phyloP scores from a whole-genome alignment of 192 early-diverging fungal species.

The Gigaspora rosea region DNA sequence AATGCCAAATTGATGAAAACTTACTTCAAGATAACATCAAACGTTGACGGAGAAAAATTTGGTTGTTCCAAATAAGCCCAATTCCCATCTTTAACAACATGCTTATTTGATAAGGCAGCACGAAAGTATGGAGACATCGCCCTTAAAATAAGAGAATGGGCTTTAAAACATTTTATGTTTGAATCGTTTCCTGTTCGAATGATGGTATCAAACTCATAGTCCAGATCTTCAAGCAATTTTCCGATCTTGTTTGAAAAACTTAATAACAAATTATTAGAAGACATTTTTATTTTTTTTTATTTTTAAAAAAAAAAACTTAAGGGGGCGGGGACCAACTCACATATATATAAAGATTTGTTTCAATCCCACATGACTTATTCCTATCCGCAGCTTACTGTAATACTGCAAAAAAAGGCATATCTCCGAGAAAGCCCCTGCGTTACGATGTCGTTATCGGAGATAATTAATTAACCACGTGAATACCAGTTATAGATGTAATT shows the following conservation, averaged over 20 bases:
- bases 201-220: slow-evolving; percentile 15
- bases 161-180: slow-evolving; percentile 3
- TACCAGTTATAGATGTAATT: too few relatives aligned
- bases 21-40: slow-evolving; percentile 21
- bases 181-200: neutral
- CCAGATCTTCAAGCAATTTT: neutral
- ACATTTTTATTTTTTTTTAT: neutral
- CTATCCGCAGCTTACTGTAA: too few relatives aligned
- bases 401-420: too few relatives aligned
- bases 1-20: neutral
- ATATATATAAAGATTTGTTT: too few relatives aligned
- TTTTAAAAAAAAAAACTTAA: neutral
- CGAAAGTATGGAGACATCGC: slow-evolving; percentile 5
- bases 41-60: slow-evolving; percentile 1
- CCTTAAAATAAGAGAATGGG: slow-evolving; percentile 7
- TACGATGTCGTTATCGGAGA: too few relatives aligned
- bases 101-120: neutral
- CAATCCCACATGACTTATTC: too few relatives aligned
- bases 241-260: neutral
- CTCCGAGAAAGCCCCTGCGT: too few relatives aligned
- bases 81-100: neutral
- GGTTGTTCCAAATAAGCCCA: neutral
- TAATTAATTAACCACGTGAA: too few relatives aligned
- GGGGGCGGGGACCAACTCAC: too few relatives aligned
- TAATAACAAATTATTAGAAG: neutral